These are phyloP conservation scores for Colletotrichum higginsianum DNA, from an alignment of 2,329 filamentous ascomycete genomes.

Conservation along the genomic window DNA sequence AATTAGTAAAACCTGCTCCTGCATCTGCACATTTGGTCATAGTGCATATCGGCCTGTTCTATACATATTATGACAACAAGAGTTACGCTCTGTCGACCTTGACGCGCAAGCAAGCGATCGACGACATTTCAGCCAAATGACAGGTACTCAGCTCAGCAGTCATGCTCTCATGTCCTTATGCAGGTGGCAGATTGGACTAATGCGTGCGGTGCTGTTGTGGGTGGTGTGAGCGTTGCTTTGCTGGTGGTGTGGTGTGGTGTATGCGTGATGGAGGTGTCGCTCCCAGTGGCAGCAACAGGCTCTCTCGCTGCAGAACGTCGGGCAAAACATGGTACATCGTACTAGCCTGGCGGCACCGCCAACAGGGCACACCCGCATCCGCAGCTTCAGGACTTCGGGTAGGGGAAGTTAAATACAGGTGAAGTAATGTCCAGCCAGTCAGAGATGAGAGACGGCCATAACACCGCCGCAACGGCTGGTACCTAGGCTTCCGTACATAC, in stretches of 20 bases:
- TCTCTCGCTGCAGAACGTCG: conserved; percentile 22
- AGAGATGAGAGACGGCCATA: conserved; percentile 11
- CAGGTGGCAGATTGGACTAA: conserved; percentile 24
- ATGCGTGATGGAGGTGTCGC: neutral
- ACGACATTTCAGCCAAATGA: neutral
- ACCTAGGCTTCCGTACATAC: neutral
- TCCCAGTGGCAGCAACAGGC: conserved; percentile 15
- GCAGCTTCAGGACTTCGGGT: conserved; percentile 5
- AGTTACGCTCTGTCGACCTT: neutral
- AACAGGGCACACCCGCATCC: conserved; percentile 15
- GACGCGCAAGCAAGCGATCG: neutral
- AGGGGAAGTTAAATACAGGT: neutral
- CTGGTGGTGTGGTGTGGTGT: neutral
- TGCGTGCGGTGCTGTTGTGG: conserved; percentile 4
- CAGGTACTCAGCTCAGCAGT: neutral
- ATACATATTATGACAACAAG: too few species aligned
- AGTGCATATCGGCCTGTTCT: too few species aligned
- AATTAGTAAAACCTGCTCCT: neutral
- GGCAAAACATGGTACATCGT: conserved; percentile 27
- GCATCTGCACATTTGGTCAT: neutral
- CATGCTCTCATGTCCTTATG: conserved; percentile 4
- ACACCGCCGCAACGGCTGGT: neutral
- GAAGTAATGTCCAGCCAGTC: neutral
- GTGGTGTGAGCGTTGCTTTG: neutral
- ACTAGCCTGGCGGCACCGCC: neutral